Evolutionary conservation across 805 yeast species (phyloP), one percentile per base, ranked within the genome.

Genomic region (Kodamaea restingae): DNA sequence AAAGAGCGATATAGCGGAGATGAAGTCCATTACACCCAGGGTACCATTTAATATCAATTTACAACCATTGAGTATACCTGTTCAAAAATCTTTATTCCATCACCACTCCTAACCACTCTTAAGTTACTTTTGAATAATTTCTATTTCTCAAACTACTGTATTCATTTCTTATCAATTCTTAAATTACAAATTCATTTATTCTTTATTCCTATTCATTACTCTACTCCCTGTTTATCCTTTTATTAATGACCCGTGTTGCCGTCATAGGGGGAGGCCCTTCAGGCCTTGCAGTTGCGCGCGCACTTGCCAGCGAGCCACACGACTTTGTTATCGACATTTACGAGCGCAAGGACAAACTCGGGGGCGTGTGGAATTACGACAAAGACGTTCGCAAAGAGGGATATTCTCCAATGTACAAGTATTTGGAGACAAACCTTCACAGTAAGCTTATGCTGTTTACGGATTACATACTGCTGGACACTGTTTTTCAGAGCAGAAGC

Each of bases 391-490:
- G 24, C 30, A 33, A 14, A 6, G 15, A 17, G 2, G 27, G 38
- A n/a, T 48, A 33, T 11, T 51, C 58, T 7, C 52, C 60, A 18
- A 52, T 56, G 56, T 56, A 56, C 47, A 40, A 46, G 24, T 41
- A 46, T 15, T 45, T 56, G 41, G 61, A 56, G 44, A 70, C 77
- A 11, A 72, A 72, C 39, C 56, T 71, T 24, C 62, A 68, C 7
- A 72, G 68, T 38, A 58, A 54, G n/a, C 42, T 70, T 41, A 72
- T 72, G 77, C 66, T 75, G 2, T 72, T 50, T 31, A 58, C 68
- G 32, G 75, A 69, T 42, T 47, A 46, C 6, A 60, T 55, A 8
- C 51, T 47, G 24, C 43, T 46, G 24, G 45, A 45, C 3, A 38
- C 43, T 9, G 43, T 44, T 15, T 56, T 54, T 24, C 47, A 49